Evolutionary conservation across 2,329 filamentous ascomycete genomes (phyloP), one percentile per base, ranked within the genome.

Genomic region (Pyricularia grisea): DNA sequence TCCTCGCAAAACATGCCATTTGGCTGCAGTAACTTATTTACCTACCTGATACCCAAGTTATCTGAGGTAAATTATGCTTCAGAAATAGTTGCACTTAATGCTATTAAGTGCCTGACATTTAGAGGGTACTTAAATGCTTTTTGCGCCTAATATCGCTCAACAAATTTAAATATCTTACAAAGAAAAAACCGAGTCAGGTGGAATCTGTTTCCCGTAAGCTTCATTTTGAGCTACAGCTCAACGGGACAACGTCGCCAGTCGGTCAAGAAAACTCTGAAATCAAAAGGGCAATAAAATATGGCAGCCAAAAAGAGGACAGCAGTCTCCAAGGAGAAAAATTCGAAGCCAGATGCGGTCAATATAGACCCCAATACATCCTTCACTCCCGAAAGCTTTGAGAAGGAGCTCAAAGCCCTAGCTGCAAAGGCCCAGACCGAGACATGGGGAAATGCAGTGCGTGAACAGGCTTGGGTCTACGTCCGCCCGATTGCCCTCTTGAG

Each of bases 301-400:
- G 36, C 72, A 42, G 68, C 71, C 31, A 69, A 70, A 27, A 68
- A 68, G 64, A 60, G 67, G 36, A 55, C 42, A 11, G 42, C 42
- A 55, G 42, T 17, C 42, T 55, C 42, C 42, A 69, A n/a, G 33
- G 64, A 23, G n/a, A 33, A 27, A 27, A 28, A 66, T 20, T 9
- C 10, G 33, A 58, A 60, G 28, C 17, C 31, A 28, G 17, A 23
- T 28, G 31, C 27, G 14, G 69, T 70, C 20, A 10, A 17, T 28
- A 75, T 76, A 67, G 74, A 76, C 65, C 73, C 75, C 67, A 74
- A 75, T 66, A 75, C 78, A 9, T 76, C 79, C 58, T 80, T 83
- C 74, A 83, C 82, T 4, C 82, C 82, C n/a, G 79, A 85, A 70
- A 79, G 79, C 66, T 87, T 87, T 73, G 84, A 87, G 73, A 78